Conservation (phyloP, 2,329 filamentous ascomycete species). For the Pseudogymnoascus sp. region DNA sequence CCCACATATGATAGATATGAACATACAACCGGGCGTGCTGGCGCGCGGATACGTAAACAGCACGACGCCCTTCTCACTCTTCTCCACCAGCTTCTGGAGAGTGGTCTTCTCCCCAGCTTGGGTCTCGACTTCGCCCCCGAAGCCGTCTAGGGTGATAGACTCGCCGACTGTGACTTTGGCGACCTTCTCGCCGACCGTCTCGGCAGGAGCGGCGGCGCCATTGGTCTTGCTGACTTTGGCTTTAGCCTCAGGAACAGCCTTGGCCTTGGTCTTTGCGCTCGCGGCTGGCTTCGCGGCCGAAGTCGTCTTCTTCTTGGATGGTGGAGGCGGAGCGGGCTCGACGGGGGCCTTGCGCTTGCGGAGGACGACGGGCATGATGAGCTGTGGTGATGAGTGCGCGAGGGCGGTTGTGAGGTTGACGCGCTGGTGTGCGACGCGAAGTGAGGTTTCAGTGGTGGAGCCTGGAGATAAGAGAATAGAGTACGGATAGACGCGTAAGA, state of each 20-base stretch:
- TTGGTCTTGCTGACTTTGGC: constrained; percentile 13
- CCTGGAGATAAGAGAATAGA: background rate
- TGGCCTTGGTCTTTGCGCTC: constrained; percentile 30
- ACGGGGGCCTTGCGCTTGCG: constrained; percentile 53
- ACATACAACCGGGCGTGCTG: constrained; percentile 87
- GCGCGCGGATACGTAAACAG: constrained; percentile 95
- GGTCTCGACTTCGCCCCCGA: constrained; percentile 69
- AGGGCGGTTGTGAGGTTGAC: background rate
- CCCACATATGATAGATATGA: constrained; percentile 10
- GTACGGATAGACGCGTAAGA: background rate
- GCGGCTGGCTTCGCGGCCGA: constrained; percentile 32
- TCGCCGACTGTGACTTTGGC: constrained; percentile 42
- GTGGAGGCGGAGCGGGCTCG: constrained; percentile 37
- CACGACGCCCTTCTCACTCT: constrained; percentile 78
- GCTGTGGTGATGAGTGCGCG: constrained; percentile 8
- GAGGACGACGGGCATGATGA: constrained; percentile 47
- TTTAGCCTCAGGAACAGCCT: constrained; percentile 20
- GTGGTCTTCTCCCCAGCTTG: constrained; percentile 76
- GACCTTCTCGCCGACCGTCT: constrained; percentile 7
- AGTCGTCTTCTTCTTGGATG: constrained; percentile 37
- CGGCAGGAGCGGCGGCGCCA: constrained; percentile 17
- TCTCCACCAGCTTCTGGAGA: constrained; percentile 69
- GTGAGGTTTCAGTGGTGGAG: background rate
- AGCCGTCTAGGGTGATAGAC: constrained; percentile 46
- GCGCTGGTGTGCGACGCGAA: background rate